Evolutionary conservation across 2,329 filamentous ascomycete species (phyloP).

Genomic region (Microdochium nivale): DNA sequence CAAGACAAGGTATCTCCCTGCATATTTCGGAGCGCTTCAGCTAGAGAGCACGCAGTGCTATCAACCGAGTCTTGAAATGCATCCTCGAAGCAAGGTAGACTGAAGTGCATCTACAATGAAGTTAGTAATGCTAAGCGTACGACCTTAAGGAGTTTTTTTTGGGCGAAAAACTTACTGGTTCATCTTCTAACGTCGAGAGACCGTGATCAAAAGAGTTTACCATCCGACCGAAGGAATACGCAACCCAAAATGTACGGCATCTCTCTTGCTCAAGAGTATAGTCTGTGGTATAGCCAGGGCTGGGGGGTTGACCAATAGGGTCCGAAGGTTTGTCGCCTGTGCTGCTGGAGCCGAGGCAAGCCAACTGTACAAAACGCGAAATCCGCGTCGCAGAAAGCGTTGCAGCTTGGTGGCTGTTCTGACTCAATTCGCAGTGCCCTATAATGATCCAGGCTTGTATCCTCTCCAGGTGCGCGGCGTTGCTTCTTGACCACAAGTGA

Average conservation of each 20-base stretch:
- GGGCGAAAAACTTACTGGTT: not conserved
- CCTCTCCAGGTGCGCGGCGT: not conserved
- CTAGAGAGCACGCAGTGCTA: not conserved
- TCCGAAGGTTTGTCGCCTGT: not conserved
- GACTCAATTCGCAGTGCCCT: not conserved
- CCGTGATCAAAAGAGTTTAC: not conserved
- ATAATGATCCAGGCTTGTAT: not conserved
- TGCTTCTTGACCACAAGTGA: not conserved
- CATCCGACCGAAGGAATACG: not conserved
- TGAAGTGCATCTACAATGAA: not conserved
- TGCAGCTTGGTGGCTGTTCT: not conserved
- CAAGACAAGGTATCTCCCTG: not conserved
- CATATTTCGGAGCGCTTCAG: not conserved
- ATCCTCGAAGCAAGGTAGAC: not conserved
- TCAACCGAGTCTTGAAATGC: not conserved
- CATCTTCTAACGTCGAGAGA: not conserved
- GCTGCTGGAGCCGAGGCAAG: not conserved
- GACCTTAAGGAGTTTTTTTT: too few species aligned
- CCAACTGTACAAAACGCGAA: not conserved
- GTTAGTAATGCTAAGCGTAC: too few species aligned
- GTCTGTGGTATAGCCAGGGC: not conserved
- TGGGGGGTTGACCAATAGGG: not conserved
- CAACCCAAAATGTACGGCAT: not conserved
- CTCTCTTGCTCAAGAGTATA: not conserved
- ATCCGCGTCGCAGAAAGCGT: not conserved